Evolutionary conservation across 805 yeast species (phyloP).

Genomic region (Candida corydali): DNA sequence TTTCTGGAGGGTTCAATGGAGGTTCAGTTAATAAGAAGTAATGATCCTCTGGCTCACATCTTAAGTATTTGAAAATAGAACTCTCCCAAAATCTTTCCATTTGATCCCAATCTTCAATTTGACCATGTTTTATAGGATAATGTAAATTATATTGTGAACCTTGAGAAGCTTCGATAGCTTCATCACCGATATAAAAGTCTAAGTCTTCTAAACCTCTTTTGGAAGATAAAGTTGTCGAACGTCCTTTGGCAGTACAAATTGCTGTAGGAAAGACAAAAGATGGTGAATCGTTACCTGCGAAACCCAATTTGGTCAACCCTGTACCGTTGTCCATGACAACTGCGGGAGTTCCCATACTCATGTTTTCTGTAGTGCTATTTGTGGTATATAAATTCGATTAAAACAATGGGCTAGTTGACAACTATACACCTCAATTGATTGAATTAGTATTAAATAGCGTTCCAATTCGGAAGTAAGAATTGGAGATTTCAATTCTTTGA

Average conservation of each 20-base stretch:
- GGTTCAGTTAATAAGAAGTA: constrained; percentile 95
- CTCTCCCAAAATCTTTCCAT: constrained; percentile 99
- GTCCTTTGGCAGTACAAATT: constrained; percentile 63
- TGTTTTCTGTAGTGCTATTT: constrained; percentile 13
- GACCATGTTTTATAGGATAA: constrained; percentile 96
- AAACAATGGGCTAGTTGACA: too few relatives aligned
- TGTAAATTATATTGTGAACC: constrained; percentile 84
- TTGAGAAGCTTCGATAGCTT: constrained; percentile 86
- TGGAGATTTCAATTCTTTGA: background rate
- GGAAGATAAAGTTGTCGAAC: constrained; percentile 50
- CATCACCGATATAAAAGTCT: constrained; percentile 94
- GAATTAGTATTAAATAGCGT: background rate
- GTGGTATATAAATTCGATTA: too few relatives aligned
- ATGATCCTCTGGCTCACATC: constrained; percentile 99
- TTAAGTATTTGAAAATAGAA: constrained; percentile 89
- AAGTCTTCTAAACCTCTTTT: constrained; percentile 91
- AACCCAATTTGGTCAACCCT: constrained; percentile 94
- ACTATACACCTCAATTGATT: background rate
- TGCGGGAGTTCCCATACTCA: constrained; percentile 79
- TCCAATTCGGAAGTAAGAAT: too few relatives aligned
- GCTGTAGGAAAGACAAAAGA: constrained; percentile 97
- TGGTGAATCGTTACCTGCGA: constrained; percentile 98
- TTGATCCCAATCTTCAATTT: constrained; percentile 98
- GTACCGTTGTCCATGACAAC: constrained; percentile 99
- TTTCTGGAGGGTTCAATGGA: constrained; percentile 98